Evolutionary conservation across 495 filamentous ascomycete genomes (phyloP), one percentile per base, ranked within the genome.

Genomic region (Rusavskia elegans): DNA sequence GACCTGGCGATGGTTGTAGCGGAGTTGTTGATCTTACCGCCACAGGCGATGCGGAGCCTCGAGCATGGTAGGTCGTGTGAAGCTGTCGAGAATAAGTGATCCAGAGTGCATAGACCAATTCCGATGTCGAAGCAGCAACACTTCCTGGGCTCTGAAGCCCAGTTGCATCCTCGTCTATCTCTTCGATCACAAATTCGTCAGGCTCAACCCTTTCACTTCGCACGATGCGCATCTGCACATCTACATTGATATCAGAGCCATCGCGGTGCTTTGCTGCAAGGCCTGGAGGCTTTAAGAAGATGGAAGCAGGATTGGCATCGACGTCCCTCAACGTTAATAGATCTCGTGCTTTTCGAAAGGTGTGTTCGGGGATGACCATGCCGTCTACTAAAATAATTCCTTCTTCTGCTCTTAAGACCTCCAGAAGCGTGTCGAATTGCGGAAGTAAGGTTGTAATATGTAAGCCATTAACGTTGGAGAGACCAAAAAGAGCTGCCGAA

Each of bases 301-400:
- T 76, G 1, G 79, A 72, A 5, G 86, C 82, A 8, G 86, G 85
- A 60, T 84, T 78, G 30, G 81, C 77, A 39, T 81, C 85, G 19
- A 83, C 86, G 57, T 95, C 85, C 46, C 84, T 79, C 45, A 96
- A 69, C 5, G 86, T 82, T 16, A 94, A 75, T 45, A 93, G 74
- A 1, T 85, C 87, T 56, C 87, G 76, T 14, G 92, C 93, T 49
- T 89, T 83, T 37, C 93, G 80, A 65, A 97, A 97, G 54, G 84
- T 92, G 63, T 95, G 87, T 66, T 98, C 92, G 5, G 92, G 93
- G 49, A 98, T 82, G 29, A 98, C 89, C 50, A 97, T 88, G n/a
- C 92, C 93, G 63, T 98, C 93, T 16, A 83, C 75, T 19, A 96
- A 72, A 21, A 74, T 70, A 46, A 95, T 73, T 40, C 85, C 77